Percentiles rank a stretch among this genome's conserved stretches.
phyloP scores from a whole-genome alignment of 164 flowering plant genomes.

The Tinospora cordifolia region DNA sequence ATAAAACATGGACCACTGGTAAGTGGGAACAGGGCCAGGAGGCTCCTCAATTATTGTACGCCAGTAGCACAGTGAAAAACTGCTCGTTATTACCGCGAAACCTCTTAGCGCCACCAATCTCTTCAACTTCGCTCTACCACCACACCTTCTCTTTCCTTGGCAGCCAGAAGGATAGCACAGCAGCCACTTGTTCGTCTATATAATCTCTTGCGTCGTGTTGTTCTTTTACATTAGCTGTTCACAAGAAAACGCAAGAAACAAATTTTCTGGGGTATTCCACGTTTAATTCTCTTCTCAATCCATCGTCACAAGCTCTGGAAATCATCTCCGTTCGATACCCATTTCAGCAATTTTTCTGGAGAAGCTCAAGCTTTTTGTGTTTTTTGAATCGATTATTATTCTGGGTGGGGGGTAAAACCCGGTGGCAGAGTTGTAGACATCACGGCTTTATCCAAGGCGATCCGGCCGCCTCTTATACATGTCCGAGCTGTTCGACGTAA shows the following conservation, averaged over 20 bases:
- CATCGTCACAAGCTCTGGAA: not conserved
- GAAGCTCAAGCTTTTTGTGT: not conserved
- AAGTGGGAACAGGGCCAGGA: no score
- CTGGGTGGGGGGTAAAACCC: conserved; percentile 15
- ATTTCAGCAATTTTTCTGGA: not conserved
- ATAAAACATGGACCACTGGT: no score
- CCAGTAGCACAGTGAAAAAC: no score
- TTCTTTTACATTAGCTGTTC: not conserved
- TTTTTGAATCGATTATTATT: not conserved
- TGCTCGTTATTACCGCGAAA: no score
- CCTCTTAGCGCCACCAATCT: no score
- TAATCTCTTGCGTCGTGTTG: not conserved
- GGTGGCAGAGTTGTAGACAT: conserved; percentile 22
- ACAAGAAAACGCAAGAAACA: not conserved
- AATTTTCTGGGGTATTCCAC: not conserved
- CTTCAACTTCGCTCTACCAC: not conserved
- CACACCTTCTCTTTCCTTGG: not conserved
- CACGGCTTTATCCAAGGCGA: conserved; percentile 33
- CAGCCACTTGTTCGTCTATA: conserved; percentile 6
- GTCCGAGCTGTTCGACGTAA: conserved; percentile 15
- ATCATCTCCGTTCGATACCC: not conserved
- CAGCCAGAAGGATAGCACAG: not conserved
- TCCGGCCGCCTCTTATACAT: conserved; percentile 15
- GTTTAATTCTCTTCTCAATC: not conserved
- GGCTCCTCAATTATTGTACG: no score